Percentiles rank a stretch among this genome's conserved stretches.
Conservation (phyloP, 306 rosid species). For the Chamaecrista fasciculata region DNA sequence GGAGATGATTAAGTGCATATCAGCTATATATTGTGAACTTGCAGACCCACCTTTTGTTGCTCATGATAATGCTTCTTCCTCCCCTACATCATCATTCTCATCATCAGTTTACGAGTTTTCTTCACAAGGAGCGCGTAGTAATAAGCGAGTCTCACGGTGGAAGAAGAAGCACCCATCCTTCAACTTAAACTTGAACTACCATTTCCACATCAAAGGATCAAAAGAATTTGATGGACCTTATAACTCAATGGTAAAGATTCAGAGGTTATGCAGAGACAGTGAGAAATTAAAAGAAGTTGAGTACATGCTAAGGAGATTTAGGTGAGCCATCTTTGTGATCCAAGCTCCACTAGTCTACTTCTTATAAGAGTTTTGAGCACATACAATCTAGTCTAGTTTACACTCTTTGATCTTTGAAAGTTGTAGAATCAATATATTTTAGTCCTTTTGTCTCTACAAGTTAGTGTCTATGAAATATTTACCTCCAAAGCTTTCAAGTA, state of each 20-base stretch:
- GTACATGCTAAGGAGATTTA: conserved; percentile 66
- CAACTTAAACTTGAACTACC: conserved; percentile 55
- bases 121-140: conserved; percentile 42
- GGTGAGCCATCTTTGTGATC: conserved; percentile 45
- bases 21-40: conserved; percentile 77
- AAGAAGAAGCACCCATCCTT: conserved; percentile 50
- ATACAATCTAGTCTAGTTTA: no score
- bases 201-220: conserved; percentile 52
- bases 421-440: no score
- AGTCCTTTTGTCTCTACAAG: no score
- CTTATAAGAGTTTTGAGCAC: conserved; percentile 18
- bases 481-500: no score
- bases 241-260: conserved; percentile 67
- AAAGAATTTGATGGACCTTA: conserved; percentile 68
- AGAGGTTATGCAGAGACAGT: conserved; percentile 54
- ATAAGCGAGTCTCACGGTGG: conserved; percentile 52
- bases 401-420: no score
- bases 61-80: conserved; percentile 53
- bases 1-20: conserved; percentile 81
- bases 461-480: no score
- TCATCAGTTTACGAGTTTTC: conserved; percentile 53
- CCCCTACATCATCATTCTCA: conserved; percentile 49
- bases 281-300: conserved; percentile 65
- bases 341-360: not conserved
- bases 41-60: conserved; percentile 56